Evolutionary conservation across 148 eudicot genomes (phyloP), one percentile per base, ranked within the genome.

Genomic region (Polygonum maritimum): DNA sequence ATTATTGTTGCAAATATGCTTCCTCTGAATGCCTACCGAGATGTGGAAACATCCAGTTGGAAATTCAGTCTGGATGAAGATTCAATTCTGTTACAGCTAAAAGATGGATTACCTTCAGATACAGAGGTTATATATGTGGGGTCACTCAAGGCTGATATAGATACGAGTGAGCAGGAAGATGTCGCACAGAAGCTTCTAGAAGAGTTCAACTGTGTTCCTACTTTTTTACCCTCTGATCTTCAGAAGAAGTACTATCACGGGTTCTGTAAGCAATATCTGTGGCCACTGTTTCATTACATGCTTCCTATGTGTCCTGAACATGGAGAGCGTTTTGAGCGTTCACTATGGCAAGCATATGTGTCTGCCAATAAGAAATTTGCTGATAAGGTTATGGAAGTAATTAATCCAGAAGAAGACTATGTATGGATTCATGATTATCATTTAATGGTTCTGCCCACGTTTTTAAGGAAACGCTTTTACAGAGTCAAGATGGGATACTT

Each of bases 271-370:
- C 92, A 89, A 67, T 90, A 87, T 51, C 55, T 91, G 75, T 89
- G 96, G 96, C 96, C 96, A 13, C 91, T 89, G 76, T 91, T 91
- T 65, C 96, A 91, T 81, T 91, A 91, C 81, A 91, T 91, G 96
- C 81, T 91, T 40, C 96, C 96, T 49, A 78, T 89, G 80, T 89
- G 88, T 75, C 84, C 92, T 6, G 90, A 89, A 76, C 91, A 91
- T 76, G 92, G 91, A 36, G 91, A 87, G 60, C 92, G 92, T 21
- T 91, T 87, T 76, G 88, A 91, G 77, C 96, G 96, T n/a, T 76
- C 49, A 4, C 84, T 82, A 51, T 91, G 96, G 96, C 88, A 91
- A 79, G 96, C 96, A 31, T 91, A 91, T 80, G 91, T 91, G 35
- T 84, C 87, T 76, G 96, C 89, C 19, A 91, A 91, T 81, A 91